phyloP scores from a whole-genome alignment of 106 monocot genomes.

The Platanthera zijinensis region DNA sequence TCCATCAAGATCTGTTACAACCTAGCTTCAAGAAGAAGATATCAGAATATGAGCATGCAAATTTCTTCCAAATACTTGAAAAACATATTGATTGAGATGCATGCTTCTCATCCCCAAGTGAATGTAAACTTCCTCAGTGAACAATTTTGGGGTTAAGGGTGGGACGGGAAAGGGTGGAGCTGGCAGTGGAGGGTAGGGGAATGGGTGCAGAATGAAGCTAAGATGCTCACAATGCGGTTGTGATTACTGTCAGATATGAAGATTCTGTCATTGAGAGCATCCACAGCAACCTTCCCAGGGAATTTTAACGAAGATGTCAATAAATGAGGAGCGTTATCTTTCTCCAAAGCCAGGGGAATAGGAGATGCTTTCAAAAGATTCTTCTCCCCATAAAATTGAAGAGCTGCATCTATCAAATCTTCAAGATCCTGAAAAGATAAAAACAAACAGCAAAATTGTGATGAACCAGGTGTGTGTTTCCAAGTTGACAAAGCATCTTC shows the following conservation, averaged over 20 bases:
- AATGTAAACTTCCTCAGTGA: background rate
- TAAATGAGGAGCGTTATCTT: constrained; percentile 48
- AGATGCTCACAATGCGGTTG: constrained; percentile 81
- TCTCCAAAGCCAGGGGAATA: constrained; percentile 79
- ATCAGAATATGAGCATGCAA: background rate
- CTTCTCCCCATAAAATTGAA: constrained; percentile 74
- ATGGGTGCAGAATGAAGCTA: background rate
- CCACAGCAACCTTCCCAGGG: constrained; percentile 85
- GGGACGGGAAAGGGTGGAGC: background rate
- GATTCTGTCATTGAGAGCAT: constrained; percentile 69
- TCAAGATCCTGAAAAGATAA: constrained; percentile 78
- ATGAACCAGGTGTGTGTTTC: background rate
- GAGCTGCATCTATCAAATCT: constrained; percentile 77
- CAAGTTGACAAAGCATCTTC: background rate
- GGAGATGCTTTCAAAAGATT: constrained; percentile 44
- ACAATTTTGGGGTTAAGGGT: background rate
- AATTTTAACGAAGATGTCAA: constrained; percentile 73
- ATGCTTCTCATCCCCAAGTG: background rate
- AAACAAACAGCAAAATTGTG: background rate
- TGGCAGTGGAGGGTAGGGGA: too few relatives aligned
- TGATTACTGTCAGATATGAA: constrained; percentile 99
- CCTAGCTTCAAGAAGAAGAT: constrained; percentile 33
- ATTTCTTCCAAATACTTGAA: background rate
- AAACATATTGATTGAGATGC: background rate
- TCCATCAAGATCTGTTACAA: constrained; percentile 78